phyloP scores from a whole-genome alignment of 148 eudicot genomes.

The Mesembryanthemum crystallinum region DNA sequence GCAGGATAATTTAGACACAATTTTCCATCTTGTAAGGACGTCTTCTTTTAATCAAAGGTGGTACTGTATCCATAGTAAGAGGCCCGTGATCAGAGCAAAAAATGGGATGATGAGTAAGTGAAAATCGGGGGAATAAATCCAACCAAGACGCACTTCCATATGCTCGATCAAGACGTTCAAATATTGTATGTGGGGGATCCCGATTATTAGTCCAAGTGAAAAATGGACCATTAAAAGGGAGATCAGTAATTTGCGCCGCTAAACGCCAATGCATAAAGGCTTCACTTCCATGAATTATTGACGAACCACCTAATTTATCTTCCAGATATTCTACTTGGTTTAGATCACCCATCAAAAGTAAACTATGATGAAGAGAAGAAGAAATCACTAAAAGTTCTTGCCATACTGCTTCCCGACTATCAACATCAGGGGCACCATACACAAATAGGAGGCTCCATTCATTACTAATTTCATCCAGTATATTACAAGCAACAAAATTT shows the following conservation, averaged over 20 bases:
- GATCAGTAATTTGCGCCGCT: no score
- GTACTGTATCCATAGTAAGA: neutral
- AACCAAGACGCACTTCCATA: no score
- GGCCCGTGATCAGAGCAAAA: neutral
- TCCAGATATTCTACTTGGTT: neutral
- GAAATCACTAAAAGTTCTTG: neutral
- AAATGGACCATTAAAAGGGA: no score
- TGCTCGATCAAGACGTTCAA: no score
- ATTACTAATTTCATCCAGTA: no score
- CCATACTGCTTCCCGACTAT: neutral
- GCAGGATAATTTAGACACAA: no score
- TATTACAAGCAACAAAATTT: no score
- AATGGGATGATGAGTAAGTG: neutral
- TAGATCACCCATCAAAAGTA: neutral
- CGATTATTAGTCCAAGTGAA: no score
- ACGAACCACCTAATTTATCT: neutral
- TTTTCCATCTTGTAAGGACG: neutral
- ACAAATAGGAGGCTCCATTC: neutral
- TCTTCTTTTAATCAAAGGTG: neutral
- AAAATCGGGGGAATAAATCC: neutral
- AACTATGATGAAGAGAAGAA: neutral
- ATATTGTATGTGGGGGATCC: no score
- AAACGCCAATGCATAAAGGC: no score
- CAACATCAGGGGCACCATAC: neutral
- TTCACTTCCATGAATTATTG: no score